Evolutionary conservation across 73 alveolate genomes (phyloP), one percentile per base, ranked within the genome.

Genomic region (Blepharisma japonicum): DNA sequence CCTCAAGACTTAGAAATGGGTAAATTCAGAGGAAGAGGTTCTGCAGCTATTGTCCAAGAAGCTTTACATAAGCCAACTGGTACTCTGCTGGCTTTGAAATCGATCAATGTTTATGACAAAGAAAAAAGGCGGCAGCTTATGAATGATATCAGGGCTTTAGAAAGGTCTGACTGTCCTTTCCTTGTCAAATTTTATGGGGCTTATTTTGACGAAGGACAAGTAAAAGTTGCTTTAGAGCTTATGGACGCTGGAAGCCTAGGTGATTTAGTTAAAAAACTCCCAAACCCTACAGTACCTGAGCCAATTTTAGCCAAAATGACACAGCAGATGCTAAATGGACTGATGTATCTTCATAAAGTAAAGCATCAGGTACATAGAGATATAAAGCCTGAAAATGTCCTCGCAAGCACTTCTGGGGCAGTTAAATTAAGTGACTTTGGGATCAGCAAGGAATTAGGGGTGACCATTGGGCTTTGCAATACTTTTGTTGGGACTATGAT

Each of bases 341-440:
- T 95, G 14, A 66, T 86, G 79, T 96, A 90, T 81, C 89, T 97
- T 48, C 98, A 97, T 82, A 80, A 87, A 68, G 87, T 89, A 71
- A 77, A 88, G 53, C 94, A 93, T 77, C 86, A 91, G 79, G 89
- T 95, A 0, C 99, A 97, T 80, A 89, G 99, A 82, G 99, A 97
- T 85, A 95, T 97, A 45, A 97, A 97, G 78, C 99, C 99, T 21
- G 99, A 95, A 27, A 97, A 97, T 85, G 95, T 97, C 49, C 81
- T 97, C 48, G 82, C 94, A 9, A 97, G 94, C 83, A 55, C 91
- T 66, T 84, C 86, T 71, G 99, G 99, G 21, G 86, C 87, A 67
- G 98, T 96, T 7, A 97, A 97, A 82, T 85, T 97, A 42, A 95
- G 98, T 32, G 99, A 97, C 82, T 97, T 97, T 76, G 99, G 99